Conservation (phyloP, 352 stramenopile species). For the Pythium plurisporium region DNA sequence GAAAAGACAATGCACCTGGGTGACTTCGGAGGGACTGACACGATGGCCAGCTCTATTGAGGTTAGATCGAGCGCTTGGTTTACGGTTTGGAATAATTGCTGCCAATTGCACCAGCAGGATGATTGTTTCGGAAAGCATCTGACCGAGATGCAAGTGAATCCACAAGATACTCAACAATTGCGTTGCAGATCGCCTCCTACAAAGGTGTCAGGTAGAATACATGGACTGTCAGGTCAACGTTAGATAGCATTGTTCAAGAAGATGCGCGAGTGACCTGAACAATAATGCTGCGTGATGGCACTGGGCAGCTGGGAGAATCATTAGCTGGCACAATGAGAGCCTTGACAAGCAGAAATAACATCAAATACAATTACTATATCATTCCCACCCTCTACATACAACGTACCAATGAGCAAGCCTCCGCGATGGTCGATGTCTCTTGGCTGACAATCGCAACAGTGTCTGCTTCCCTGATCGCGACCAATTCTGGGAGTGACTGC, state of each 20-base stretch:
- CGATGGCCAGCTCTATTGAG: neutral
- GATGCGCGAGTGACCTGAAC: slow-evolving; percentile 54
- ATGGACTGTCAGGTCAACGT: neutral
- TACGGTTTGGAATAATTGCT: slow-evolving; percentile 7
- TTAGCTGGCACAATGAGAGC: slow-evolving; percentile 37
- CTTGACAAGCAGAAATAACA: slow-evolving; percentile 16
- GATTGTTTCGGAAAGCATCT: slow-evolving; percentile 42
- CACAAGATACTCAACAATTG: slow-evolving; percentile 60
- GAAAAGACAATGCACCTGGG: too few species aligned
- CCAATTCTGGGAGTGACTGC: slow-evolving; percentile 39
- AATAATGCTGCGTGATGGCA: slow-evolving; percentile 75
- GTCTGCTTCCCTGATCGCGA: slow-evolving; percentile 32
- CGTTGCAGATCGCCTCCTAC: slow-evolving; percentile 72
- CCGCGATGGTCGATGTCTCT: slow-evolving; percentile 26
- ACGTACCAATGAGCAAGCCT: slow-evolving; percentile 8
- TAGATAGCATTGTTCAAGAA: neutral
- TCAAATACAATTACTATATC: neutral
- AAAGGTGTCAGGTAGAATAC: neutral
- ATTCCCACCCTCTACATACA: too few species aligned
- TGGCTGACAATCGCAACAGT: slow-evolving; percentile 56
- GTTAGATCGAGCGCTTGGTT: neutral
- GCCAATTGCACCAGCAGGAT: slow-evolving; percentile 72
- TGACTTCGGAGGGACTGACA: neutral
- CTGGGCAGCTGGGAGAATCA: slow-evolving; percentile 45
- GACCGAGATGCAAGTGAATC: slow-evolving; percentile 26